These are phyloP conservation scores for Solanum chmielewskii DNA, from an alignment of 257 asterid species.

Conservation along the genomic window DNA sequence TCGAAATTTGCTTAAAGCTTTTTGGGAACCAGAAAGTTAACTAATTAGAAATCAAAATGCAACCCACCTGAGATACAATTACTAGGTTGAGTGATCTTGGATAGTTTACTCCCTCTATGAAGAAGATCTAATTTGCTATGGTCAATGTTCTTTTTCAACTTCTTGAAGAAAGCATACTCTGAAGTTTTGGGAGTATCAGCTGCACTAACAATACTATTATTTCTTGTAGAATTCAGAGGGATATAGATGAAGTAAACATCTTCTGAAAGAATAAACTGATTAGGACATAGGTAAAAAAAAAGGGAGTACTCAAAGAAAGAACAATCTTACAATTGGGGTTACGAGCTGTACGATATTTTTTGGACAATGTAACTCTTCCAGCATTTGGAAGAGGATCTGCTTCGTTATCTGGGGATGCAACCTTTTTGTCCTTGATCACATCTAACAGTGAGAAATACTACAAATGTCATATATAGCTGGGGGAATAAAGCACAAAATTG, in stretches of 20 bases:
- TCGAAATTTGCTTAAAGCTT: neutral
- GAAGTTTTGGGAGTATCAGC: conserved; percentile 72
- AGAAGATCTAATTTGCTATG: conserved; percentile 9
- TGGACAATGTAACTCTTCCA: conserved; percentile 9
- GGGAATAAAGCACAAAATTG: neutral
- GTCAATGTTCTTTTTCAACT: conserved; percentile 37
- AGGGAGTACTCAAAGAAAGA: neutral
- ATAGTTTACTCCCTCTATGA: conserved; percentile 11
- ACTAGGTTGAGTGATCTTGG: conserved; percentile 8
- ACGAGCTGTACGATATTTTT: conserved; percentile 15
- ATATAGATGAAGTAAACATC: neutral
- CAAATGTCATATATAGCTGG: neutral
- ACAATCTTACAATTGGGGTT: conserved; percentile 25
- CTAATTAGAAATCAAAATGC: neutral
- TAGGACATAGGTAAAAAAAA: neutral
- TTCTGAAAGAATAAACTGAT: neutral
- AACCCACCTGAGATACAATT: conserved; percentile 25
- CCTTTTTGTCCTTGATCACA: conserved; percentile 35
- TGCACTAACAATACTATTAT: conserved; percentile 10
- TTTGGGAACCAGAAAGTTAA: neutral
- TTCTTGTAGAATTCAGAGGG: neutral
- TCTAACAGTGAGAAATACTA: conserved; percentile 15
- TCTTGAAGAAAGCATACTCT: conserved; percentile 70
- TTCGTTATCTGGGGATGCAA: conserved; percentile 25
- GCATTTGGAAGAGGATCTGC: conserved; percentile 11